Conservation (phyloP, 257 asterid species). For the Anisodus tanguticus region DNA sequence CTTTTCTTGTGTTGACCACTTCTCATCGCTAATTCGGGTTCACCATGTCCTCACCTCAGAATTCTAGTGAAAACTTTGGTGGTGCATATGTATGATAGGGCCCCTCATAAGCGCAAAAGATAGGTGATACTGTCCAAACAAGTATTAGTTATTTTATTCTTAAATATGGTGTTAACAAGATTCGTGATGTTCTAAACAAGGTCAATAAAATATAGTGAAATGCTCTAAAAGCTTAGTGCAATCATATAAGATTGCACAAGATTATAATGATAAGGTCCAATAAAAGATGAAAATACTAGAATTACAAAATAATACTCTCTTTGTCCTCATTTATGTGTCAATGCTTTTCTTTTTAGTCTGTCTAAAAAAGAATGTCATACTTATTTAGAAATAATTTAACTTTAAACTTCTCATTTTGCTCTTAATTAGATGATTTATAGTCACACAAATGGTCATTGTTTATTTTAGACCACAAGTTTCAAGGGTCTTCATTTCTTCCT, state of each 20-base stretch:
- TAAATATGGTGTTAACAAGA: background rate
- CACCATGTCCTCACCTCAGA: background rate
- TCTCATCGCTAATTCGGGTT: background rate
- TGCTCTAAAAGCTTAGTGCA: background rate
- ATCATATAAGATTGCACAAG: background rate
- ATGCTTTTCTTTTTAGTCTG: background rate
- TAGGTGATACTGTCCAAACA: background rate
- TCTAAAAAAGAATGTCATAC: background rate
- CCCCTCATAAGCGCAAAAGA: background rate
- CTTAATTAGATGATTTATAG: background rate
- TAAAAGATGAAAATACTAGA: slow-evolving; percentile 18
- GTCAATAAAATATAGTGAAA: slow-evolving; percentile 14
- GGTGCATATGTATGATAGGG: background rate
- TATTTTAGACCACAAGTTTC: background rate
- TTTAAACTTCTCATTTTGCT: background rate
- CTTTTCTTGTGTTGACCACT: background rate
- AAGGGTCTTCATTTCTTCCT: background rate
- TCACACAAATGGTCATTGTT: background rate
- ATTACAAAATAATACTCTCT: background rate
- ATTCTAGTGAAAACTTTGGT: background rate
- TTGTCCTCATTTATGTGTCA: background rate
- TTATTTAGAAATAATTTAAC: background rate
- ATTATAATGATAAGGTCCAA: background rate
- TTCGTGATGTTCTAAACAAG: background rate
- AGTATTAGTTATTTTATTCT: background rate